phyloP scores from a whole-genome alignment of 2,329 filamentous ascomycete genomes.

The Aspergillus eucalypticola region DNA sequence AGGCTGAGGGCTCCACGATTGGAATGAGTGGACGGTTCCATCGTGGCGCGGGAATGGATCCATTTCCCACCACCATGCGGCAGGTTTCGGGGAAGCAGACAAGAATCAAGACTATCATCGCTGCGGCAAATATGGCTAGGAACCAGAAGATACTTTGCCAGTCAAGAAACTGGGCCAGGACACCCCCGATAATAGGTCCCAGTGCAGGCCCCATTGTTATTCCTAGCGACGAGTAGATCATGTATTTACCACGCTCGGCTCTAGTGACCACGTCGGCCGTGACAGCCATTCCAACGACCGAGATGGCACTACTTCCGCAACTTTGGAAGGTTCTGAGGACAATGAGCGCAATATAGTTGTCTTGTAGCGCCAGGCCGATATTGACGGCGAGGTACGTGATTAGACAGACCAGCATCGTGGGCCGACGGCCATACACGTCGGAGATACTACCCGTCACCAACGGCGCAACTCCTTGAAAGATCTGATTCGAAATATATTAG shows the following conservation, averaged over 20 bases:
- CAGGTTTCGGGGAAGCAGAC: conserved; percentile 56
- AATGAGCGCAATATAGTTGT: conserved; percentile 36
- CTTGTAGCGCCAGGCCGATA: conserved; percentile 40
- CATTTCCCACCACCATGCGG: not conserved
- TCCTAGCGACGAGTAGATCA: conserved; percentile 63
- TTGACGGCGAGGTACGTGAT: conserved; percentile 42
- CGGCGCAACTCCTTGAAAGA: conserved; percentile 64
- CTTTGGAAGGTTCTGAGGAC: conserved; percentile 42
- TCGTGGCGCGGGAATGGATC: conserved; percentile 23
- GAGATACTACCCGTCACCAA: conserved; percentile 63
- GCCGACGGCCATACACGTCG: conserved; percentile 62
- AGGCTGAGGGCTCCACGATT: conserved; percentile 3
- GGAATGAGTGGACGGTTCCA: conserved; percentile 37
- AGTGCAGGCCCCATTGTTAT: conserved; percentile 54
- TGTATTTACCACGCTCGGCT: conserved; percentile 70
- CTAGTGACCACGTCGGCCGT: conserved; percentile 70
- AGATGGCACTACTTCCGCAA: conserved; percentile 65
- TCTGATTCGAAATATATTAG: conserved; percentile 19
- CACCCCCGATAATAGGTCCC: conserved; percentile 63
- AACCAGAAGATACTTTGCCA: conserved; percentile 73
- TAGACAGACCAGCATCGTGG: conserved; percentile 61
- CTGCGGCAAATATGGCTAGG: conserved; percentile 53
- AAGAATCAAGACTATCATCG: conserved; percentile 56
- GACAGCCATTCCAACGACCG: conserved; percentile 65
- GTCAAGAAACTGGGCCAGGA: conserved; percentile 64